Base-by-base conservation (phyloP, 2,329 filamentous ascomycete genomes). In the Tolypocladium sp. region DNA sequence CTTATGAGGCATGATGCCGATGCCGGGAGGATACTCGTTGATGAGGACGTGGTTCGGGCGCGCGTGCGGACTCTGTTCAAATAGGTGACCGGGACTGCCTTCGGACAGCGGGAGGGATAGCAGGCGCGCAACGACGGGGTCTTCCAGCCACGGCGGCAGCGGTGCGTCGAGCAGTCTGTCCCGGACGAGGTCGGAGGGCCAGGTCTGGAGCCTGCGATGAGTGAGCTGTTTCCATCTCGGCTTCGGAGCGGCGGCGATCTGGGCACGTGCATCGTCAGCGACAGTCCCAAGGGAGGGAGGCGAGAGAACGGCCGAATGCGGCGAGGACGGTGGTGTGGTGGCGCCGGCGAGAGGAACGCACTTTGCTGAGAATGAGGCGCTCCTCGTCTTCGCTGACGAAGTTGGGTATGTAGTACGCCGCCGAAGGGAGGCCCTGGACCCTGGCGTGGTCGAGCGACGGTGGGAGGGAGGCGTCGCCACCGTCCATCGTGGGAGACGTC, bases 1-100 rank as follows among this genome's bases (percentile, higher is more conserved):
- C 77, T 97, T 94, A 72, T 97, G 93, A 54, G 92, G 87, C 90
- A 97, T 96, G 64, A 97, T 97, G n/a, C 93, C 93, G 63, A 96
- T 84, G 2, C 90, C 91, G 0, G 90, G 85, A 1, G 81, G 80
- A 72, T 97, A 99, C 72, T 97, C 92, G 69, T 99, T 99, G 66
- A 97, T 86, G 42, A 97, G 79, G 53, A 96, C 91, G 74, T 97
- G 94, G 67, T 97, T 99, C 3, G 93, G 91, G 4, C 78, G 79
- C 22, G 77, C 67, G 69, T 97, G 92, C 6, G 90, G 90, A 56
- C 92, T 90, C 25, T 78, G 70, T 22, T 73, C 70, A 66, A 87
- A 87, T 8, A 87, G 71, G 65, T 82, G 74, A 46, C 58, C 58
- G 58, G 62, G 22, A 37, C 60, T 55, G 25, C 60, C 59, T 17